Evolutionary conservation across 108 stramenopile genomes (phyloP), one percentile per base, ranked within the genome.

Genomic region (Discostella stelligeroides): DNA sequence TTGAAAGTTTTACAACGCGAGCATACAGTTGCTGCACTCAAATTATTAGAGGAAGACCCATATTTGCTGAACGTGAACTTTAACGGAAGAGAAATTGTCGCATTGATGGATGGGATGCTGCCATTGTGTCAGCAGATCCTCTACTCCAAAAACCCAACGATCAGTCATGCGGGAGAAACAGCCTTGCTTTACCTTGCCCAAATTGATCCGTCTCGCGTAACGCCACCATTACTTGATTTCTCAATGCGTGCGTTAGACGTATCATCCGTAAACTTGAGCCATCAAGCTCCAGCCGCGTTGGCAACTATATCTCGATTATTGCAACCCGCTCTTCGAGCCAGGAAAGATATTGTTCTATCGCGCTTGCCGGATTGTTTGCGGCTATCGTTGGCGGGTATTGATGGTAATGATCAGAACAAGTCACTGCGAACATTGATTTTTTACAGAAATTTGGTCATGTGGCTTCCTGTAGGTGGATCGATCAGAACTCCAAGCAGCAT

Each of bases 331-430:
- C 73, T 95, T 34, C 73, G 89, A 24, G 63, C 74, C 13, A 49
- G 73, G 24, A 88, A 90, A n/a, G 51, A 62, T 0, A 75, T 92
- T 39, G 63, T 96, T 28, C 67, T 96, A 49, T 55, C 60, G 11
- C 76, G 90, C 17, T 66, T 94, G n/a, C 92, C 95, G 37, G 82
- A 88, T 46, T 77, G 94, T 24, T 56, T 96, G 37, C 77, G 84
- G 15, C 59, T 93, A 20, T 83, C 84, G 60, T 72, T 96, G 73
- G 89, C 91, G 8, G 95, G 95, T n/a, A 88, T 96, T 37, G 95
- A 96, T 60, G 85, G 91, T 67, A 93, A 93, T 54, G 95, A 96
- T 69, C 88, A 92, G 72, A 88, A 91, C 79, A 96, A 96, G 61
- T 92, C 88, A 0, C 83, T 90, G 59, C 76, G 89, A 14, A 95